Evolutionary conservation across 225 moss, liverwort and hornwort genomes (phyloP), one percentile per base, ranked within the genome.

Genomic region (Marchantia paleacea): DNA sequence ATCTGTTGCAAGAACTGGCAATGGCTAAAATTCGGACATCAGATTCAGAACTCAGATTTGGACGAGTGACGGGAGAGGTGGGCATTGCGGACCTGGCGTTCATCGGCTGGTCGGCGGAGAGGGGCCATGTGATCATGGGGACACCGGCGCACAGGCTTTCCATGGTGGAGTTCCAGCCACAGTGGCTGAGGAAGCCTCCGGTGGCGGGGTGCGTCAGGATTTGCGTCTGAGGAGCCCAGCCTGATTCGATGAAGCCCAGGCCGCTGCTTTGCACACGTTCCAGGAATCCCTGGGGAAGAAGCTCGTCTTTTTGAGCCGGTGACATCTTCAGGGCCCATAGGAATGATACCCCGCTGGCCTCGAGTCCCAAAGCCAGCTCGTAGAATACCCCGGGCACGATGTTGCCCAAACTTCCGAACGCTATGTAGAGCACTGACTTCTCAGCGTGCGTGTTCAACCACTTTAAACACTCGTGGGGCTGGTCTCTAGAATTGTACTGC

Each of bases 111-210:
- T 88, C 88, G 12, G 85, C 85, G 12, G 54, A 30, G 15, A 83
- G 11, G 0, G 92, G 92, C 91, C 92, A 94, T 20, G 86, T 86
- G 78, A 92, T 78, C 67, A 92, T 81, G 47, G 92, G 88, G 55
- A 91, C 77, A 53, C 91, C 90, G 5, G 39, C 74, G 72, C 85
- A 85, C 51, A 91, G 85, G 85, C 91, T 78, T 75, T 91, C 92
- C 6, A 89, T 26, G 5, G 80, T 79, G 51, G 92, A 92, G 47
- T 90, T 91, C 92, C 91, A 92, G 19, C 92, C 92, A 25, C 88
- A 92, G 51, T 94, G 92, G 0, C 86, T 86, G 7, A 94, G 55
- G 49, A 94, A 94, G 58, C 85, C 89, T 7, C 88, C 89, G 11
- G 84, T 80, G 7, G 90, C 88, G 57, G 84, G 86, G 55, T 90